Conservation (phyloP, 306 rosid species). For the Corylus americana region DNA sequence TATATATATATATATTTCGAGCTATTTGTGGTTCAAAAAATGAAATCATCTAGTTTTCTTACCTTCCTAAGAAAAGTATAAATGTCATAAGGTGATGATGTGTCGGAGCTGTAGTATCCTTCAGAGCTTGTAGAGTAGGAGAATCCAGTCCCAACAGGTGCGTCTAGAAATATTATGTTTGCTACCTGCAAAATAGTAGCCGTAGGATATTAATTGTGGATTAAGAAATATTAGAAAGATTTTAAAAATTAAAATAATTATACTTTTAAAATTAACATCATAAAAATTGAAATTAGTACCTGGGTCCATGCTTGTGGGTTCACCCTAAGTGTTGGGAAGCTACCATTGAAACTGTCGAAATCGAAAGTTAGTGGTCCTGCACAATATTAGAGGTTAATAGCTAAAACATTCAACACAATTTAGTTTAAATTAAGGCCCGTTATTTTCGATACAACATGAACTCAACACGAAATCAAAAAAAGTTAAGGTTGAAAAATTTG, state of each 20-base stretch:
- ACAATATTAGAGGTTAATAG: background rate
- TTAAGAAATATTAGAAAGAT: too few species aligned
- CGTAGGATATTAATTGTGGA: background rate
- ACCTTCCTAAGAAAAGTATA: constrained; percentile 26
- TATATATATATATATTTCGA: too few species aligned
- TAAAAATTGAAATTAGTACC: background rate
- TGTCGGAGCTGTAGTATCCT: constrained; percentile 22
- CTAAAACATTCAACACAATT: background rate
- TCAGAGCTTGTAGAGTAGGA: constrained; percentile 24
- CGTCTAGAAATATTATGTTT: constrained; percentile 26
- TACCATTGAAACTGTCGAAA: constrained; percentile 9
- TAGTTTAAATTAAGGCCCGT: background rate
- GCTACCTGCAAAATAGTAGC: constrained; percentile 16
- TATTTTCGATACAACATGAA: too few species aligned
- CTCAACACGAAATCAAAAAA: too few species aligned
- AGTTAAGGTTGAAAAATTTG: too few species aligned
- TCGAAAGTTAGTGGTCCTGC: constrained; percentile 37
- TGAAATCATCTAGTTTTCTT: background rate
- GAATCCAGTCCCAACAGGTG: constrained; percentile 38
- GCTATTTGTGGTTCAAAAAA: too few species aligned
- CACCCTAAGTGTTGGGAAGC: background rate
- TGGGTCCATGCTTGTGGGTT: constrained; percentile 43
- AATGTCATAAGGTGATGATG: background rate
- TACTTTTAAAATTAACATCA: background rate
- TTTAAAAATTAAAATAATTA: background rate